These are phyloP conservation scores for Talaromyces sp. DNA, from an alignment of 2,329 filamentous ascomycete genomes.

Conservation along the genomic window DNA sequence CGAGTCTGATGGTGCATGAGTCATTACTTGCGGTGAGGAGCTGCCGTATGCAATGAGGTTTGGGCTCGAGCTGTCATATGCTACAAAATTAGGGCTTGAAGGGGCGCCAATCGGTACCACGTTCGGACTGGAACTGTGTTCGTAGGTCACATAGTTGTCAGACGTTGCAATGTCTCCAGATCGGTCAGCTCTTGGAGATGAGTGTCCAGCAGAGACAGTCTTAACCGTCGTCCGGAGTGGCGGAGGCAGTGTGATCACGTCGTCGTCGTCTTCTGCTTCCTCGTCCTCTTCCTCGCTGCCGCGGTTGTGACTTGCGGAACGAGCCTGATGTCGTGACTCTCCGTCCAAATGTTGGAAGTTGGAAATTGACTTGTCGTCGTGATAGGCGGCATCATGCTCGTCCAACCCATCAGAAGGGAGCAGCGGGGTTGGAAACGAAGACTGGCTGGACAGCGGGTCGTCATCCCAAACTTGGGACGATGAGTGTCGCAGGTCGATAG, in stretches of 20 bases:
- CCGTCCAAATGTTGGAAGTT: not conserved
- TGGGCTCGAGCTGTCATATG: constrained; percentile 32
- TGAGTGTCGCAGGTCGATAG: constrained; percentile 28
- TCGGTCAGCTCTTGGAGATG: constrained; percentile 16
- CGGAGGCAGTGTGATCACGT: constrained; percentile 25
- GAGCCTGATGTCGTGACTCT: not conserved
- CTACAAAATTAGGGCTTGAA: constrained; percentile 36
- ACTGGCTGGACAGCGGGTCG: constrained; percentile 32
- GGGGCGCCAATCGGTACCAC: constrained; percentile 31
- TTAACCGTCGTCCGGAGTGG: constrained; percentile 31
- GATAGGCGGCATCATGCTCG: not conserved
- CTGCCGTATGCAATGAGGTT: constrained; percentile 29
- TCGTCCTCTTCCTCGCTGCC: not conserved
- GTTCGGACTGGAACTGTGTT: constrained; percentile 34
- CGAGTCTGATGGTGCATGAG: constrained; percentile 31
- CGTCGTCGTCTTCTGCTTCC: constrained; percentile 18
- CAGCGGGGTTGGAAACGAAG: constrained; percentile 25
- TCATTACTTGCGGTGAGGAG: constrained; percentile 26
- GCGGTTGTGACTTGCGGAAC: not conserved
- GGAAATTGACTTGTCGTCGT: not conserved
- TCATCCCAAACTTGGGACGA: constrained; percentile 35
- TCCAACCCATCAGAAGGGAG: constrained; percentile 9
- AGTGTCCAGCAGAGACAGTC: constrained; percentile 26
- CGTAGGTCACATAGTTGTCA: constrained; percentile 9
- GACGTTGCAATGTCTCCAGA: constrained; percentile 3